A percentile compares a stretch with the other conserved stretches of the same genome.
Conservation (phyloP, 164 flowering plant genomes). For the Dillenia suffruticosa region DNA sequence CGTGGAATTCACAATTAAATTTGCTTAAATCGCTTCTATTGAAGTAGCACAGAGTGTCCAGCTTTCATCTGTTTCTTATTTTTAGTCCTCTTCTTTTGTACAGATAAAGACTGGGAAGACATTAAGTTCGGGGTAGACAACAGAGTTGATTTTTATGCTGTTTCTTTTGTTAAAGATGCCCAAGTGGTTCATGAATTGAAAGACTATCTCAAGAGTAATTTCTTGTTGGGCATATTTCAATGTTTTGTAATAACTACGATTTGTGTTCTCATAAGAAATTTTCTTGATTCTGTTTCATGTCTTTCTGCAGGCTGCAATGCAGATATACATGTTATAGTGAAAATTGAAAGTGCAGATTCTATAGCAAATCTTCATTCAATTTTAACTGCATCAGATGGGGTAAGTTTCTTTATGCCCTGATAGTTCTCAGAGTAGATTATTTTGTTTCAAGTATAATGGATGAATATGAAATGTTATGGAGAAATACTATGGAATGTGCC, state of each 20-base stretch:
- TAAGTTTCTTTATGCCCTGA: conserved; percentile 20
- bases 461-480: no score
- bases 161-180: conserved; percentile 98
- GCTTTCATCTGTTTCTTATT: no score
- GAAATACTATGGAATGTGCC: no score
- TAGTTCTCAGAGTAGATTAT: no score
- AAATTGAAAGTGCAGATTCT: conserved; percentile 99
- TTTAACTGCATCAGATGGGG: conserved; percentile 95
- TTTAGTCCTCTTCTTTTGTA: conserved; percentile 6
- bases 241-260: background rate
- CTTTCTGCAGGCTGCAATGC: conserved; percentile 59
- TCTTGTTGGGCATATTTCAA: background rate
- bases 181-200: conserved; percentile 89
- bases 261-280: background rate
- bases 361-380: conserved; percentile 90
- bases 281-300: background rate
- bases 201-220: conserved; percentile 78
- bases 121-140: conserved; percentile 99
- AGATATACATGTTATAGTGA: conserved; percentile 80
- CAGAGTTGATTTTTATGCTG: conserved; percentile 93
- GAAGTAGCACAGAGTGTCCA: no score
- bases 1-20: no score
- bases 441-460: no score
- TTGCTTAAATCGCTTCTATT: background rate
- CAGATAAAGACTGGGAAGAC: conserved; percentile 99